Conservation (phyloP, 1,284 basidiomycete species). For the Boletellus deceptivus region DNA sequence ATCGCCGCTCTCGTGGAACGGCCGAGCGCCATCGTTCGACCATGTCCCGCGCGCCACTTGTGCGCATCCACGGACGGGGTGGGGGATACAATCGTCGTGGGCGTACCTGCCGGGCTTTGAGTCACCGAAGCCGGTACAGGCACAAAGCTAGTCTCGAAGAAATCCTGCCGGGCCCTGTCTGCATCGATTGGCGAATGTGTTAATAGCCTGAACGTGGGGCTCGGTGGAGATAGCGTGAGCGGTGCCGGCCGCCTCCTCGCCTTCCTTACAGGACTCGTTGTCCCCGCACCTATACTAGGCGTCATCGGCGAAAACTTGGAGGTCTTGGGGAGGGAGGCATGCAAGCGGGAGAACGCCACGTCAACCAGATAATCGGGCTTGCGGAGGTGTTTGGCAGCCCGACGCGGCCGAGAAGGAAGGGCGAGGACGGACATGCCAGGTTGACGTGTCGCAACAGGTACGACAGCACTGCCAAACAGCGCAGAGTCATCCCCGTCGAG, state of each 20-base stretch:
- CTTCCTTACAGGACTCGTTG: slow-evolving; percentile 27
- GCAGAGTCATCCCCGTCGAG: slow-evolving; percentile 35
- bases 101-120: background rate
- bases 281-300: background rate
- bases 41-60: background rate
- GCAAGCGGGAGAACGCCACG: slow-evolving; percentile 30
- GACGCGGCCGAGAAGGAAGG: slow-evolving; percentile 40
- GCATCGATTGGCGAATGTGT: slow-evolving; percentile 26
- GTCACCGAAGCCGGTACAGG: slow-evolving; percentile 7
- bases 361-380: slow-evolving; percentile 42
- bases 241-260: slow-evolving; percentile 46
- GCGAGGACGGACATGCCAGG: slow-evolving; percentile 34
- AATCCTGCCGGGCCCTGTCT: slow-evolving; percentile 24
- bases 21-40: background rate
- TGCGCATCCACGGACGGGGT: background rate
- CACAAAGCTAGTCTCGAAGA: slow-evolving; percentile 26
- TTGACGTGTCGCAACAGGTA: slow-evolving; percentile 24
- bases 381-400: slow-evolving; percentile 40
- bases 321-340: slow-evolving; percentile 12
- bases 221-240: slow-evolving; percentile 38
- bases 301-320: slow-evolving; percentile 2
- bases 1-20: background rate
- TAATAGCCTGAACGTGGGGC: slow-evolving; percentile 17
- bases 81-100: background rate
- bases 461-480: slow-evolving; percentile 23